Evolutionary conservation across 2,329 filamentous ascomycete genomes (phyloP).

Genomic region (Dissoconium aciculare): DNA sequence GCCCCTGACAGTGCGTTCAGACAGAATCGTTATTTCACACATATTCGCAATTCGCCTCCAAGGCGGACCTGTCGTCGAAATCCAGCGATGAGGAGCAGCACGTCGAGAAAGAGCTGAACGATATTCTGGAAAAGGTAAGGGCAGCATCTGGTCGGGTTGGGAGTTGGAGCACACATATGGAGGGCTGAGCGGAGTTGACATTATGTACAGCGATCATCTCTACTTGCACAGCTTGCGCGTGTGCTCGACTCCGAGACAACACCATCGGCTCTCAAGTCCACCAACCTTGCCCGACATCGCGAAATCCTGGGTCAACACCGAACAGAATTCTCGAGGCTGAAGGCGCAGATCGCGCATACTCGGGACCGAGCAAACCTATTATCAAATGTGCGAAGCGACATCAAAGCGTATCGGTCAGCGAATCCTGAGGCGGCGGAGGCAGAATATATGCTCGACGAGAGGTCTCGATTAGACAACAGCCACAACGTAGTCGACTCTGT

Average conservation of each 20-base stretch:
- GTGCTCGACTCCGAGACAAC: conserved; percentile 89
- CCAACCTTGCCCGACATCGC: conserved; percentile 80
- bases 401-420: conserved; percentile 63
- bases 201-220: conserved; percentile 54
- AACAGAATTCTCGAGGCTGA: conserved; percentile 64
- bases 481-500: conserved; percentile 82
- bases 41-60: conserved; percentile 81
- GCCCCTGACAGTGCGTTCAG: conserved; percentile 35
- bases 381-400: conserved; percentile 79
- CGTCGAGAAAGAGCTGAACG: conserved; percentile 67
- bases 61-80: conserved; percentile 63
- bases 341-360: conserved; percentile 56
- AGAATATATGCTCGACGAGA: conserved; percentile 94
- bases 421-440: conserved; percentile 76
- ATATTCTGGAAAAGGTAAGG: conserved; percentile 64
- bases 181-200: conserved; percentile 7
- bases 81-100: conserved; percentile 71
- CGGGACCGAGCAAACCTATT: conserved; percentile 83
- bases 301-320: conserved; percentile 81
- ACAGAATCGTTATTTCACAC: conserved; percentile 70
- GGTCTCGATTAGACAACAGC: conserved; percentile 70
- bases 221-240: conserved; percentile 68
- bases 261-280: conserved; percentile 89
- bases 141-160: too few relatives aligned
- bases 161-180: conserved; percentile 8